A percentile compares a stretch with the other conserved stretches of the same genome.
phyloP scores from a whole-genome alignment of 176 grass and related monocot species.

The Pontederia paniculata region DNA sequence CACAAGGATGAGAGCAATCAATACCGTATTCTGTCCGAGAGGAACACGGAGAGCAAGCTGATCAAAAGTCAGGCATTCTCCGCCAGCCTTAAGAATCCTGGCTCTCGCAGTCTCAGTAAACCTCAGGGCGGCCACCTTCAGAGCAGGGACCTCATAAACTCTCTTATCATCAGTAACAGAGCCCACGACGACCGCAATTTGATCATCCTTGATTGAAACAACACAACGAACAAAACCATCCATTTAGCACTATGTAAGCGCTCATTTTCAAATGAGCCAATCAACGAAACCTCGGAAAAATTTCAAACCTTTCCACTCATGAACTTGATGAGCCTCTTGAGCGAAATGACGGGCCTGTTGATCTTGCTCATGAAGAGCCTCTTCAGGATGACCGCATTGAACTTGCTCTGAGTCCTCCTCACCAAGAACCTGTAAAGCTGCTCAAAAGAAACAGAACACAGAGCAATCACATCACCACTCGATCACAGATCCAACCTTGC shows the following conservation, averaged over 20 bases:
- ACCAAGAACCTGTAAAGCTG: conserved; percentile 23
- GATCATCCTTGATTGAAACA: neutral
- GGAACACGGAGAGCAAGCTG: conserved; percentile 17
- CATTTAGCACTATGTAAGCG: neutral
- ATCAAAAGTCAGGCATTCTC: conserved; percentile 24
- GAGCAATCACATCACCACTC: neutral
- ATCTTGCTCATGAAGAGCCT: conserved; percentile 23
- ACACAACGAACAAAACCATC: neutral
- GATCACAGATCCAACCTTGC: too few relatives aligned
- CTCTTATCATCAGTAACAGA: conserved; percentile 21
- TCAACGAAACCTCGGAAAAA: neutral
- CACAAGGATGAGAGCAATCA: too few relatives aligned
- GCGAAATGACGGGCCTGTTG: conserved; percentile 17
- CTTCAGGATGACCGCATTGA: conserved; percentile 16
- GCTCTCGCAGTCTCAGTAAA: conserved; percentile 25
- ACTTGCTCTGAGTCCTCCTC: conserved; percentile 16
- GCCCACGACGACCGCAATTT: conserved; percentile 21
- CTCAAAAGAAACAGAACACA: neutral
- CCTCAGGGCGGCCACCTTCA: conserved; percentile 21
- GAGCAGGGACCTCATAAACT: conserved; percentile 11
- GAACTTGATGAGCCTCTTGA: conserved; percentile 12
- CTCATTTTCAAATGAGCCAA: neutral
- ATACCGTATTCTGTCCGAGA: conserved; percentile 25
- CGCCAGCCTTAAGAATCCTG: conserved; percentile 21
- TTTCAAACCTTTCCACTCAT: conserved; percentile 12